These are phyloP conservation scores for Colletotrichum orbiculare DNA, from an alignment of 2,329 filamentous ascomycete species.

Conservation along the genomic window DNA sequence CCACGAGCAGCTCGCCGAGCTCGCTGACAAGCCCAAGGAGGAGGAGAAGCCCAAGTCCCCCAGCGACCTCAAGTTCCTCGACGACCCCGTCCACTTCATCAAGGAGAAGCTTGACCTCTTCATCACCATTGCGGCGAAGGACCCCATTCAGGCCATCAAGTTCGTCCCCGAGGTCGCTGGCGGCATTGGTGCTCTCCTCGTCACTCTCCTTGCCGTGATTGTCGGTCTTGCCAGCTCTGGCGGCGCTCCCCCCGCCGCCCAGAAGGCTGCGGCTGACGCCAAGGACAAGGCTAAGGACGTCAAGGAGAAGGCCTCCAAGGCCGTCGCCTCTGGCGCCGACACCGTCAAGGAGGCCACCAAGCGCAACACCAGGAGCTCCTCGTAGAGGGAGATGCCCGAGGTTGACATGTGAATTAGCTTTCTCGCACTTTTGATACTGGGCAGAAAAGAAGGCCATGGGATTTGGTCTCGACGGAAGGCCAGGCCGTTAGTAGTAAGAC, in stretches of 20 bases:
- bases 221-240: conserved; percentile 73
- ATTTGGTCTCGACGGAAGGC: conserved; percentile 17
- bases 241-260: conserved; percentile 71
- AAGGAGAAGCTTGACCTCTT: conserved; percentile 96
- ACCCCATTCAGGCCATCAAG: conserved; percentile 86
- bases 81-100: conserved; percentile 88
- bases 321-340: conserved; percentile 71
- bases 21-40: conserved; percentile 81
- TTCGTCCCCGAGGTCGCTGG: conserved; percentile 92
- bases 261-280: conserved; percentile 74
- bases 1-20: conserved; percentile 83
- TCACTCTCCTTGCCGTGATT: conserved; percentile 78
- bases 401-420: conserved; percentile 29
- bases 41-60: conserved; percentile 74
- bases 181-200: conserved; percentile 76
- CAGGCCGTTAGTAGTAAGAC: conserved; percentile 11
- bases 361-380: conserved; percentile 68
- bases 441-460: conserved; percentile 12
- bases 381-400: conserved; percentile 48
- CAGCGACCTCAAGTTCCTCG: conserved; percentile 85
- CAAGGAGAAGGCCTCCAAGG: conserved; percentile 77
- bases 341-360: conserved; percentile 80
- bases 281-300: conserved; percentile 81
- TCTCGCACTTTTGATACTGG: conserved; percentile 29
- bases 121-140: conserved; percentile 81